Evolutionary conservation across 345 rosid genomes (phyloP).

Genomic region (Melaleuca quinquenervia): DNA sequence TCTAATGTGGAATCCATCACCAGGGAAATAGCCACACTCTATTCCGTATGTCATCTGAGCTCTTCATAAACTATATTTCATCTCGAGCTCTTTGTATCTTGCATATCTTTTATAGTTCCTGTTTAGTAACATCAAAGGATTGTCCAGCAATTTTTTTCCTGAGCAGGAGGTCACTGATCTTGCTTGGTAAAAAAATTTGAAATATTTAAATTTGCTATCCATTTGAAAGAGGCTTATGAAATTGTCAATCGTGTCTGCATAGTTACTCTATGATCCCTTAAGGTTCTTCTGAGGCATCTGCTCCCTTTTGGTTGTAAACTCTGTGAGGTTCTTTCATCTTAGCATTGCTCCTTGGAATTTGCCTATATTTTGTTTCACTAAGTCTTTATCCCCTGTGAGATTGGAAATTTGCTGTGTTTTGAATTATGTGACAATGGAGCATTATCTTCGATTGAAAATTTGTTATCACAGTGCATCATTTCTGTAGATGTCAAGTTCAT

Average conservation of each 20-base stretch:
- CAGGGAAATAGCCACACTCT: constrained; percentile 57
- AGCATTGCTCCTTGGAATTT: neutral
- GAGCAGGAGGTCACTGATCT: neutral
- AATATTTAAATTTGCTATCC: neutral
- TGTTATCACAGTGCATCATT: neutral
- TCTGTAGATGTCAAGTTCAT: neutral
- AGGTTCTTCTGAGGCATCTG: neutral
- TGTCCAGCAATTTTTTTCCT: neutral
- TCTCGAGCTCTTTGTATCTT: neutral
- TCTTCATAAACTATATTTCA: neutral
- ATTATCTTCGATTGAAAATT: neutral
- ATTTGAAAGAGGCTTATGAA: neutral
- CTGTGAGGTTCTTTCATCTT: neutral
- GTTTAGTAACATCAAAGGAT: neutral
- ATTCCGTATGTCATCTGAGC: constrained; percentile 34
- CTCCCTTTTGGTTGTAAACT: neutral
- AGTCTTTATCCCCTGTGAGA: neutral
- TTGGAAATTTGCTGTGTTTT: neutral
- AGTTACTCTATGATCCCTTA: neutral
- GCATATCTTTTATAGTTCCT: neutral
- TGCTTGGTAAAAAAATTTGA: neutral
- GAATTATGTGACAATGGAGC: neutral
- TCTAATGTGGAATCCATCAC: constrained; percentile 82
- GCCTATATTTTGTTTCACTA: neutral
- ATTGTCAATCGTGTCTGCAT: neutral